Evolutionary conservation across 345 rosid species (phyloP).

Genomic region (Populus alba): DNA sequence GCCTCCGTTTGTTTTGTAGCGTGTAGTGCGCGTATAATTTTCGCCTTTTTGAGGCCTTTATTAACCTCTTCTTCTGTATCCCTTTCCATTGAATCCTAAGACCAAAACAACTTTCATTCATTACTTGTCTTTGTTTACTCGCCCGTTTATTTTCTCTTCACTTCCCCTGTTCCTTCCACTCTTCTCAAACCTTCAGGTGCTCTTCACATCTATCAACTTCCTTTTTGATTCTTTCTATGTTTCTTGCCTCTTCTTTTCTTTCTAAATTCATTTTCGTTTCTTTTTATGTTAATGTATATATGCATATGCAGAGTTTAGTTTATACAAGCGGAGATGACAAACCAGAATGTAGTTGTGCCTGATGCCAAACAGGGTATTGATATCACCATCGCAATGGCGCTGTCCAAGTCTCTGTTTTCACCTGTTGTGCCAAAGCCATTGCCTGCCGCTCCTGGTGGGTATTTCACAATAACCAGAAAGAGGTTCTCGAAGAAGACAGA

Average conservation of each 20-base stretch:
- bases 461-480: background rate
- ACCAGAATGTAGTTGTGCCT: constrained; percentile 18
- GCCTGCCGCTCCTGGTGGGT: background rate
- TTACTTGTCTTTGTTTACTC: background rate
- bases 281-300: background rate
- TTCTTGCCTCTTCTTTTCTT: no score
- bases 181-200: background rate
- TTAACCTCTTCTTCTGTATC: background rate
- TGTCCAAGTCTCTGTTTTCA: constrained; percentile 9
- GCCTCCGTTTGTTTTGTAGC: no score
- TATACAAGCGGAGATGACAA: constrained; percentile 19
- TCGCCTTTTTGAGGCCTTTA: background rate
- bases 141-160: background rate
- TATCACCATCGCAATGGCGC: constrained; percentile 4
- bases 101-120: background rate
- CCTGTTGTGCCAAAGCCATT: background rate
- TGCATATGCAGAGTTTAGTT: background rate
- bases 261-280: no score
- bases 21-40: background rate
- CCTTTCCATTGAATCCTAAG: constrained; percentile 1
- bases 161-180: background rate
- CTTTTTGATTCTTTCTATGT: no score
- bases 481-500: background rate
- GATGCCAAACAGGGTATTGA: constrained; percentile 1
- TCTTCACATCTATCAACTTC: background rate